Evolutionary conservation across 805 yeast genomes (phyloP), one percentile per base, ranked within the genome.

Genomic region (Peterozyma xylosa): DNA sequence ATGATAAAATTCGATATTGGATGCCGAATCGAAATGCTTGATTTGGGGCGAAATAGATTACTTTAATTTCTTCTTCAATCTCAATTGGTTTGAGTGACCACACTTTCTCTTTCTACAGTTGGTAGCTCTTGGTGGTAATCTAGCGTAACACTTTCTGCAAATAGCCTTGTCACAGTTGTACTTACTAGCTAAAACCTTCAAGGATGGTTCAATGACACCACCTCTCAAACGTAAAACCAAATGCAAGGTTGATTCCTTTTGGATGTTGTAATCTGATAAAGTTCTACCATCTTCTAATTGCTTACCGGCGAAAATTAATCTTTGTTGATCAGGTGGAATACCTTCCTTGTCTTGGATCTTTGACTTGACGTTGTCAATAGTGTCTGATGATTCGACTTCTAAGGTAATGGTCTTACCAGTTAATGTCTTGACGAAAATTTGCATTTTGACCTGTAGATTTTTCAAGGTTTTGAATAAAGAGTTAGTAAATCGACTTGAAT

Each of bases 101-200:
- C 99, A 93, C 85, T 93, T 93, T 88, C 97, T 89, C 98, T 93
- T 93, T 82, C 99, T 89, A 85, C 99, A 93, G 96, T 93, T 93
- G 76, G 98, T 93, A 65, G 99, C 99, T 86, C 98, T 95, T 77
- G 99, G 96, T 70, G 99, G 99, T 70, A 93, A 90, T 83, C 99
- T 93, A 66, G 99, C 97, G 85, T 93, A 93, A 82, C 99, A 93
- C 74, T 90, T 87, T 78, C 99, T 95, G 84, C 99, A 93, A 73
- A 93, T 91, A 58, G 96, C 73, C 79, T 93, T 93, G 59, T 93
- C 99, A 82, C 98, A 93, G 95, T 93, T 93, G 91, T 86, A 93
- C 80, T 93, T 93, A 70, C 97, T 87, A 74, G 99, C 99, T 68
- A 93, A 82, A 64, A 91, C 96, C 80, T 91, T 93, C 67, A 93